A percentile compares a stretch with the other conserved stretches of the same genome.
These are phyloP conservation scores for Kwoniella sp. DNA, from an alignment of 768 basidiomycete genomes.

Conservation along the genomic window DNA sequence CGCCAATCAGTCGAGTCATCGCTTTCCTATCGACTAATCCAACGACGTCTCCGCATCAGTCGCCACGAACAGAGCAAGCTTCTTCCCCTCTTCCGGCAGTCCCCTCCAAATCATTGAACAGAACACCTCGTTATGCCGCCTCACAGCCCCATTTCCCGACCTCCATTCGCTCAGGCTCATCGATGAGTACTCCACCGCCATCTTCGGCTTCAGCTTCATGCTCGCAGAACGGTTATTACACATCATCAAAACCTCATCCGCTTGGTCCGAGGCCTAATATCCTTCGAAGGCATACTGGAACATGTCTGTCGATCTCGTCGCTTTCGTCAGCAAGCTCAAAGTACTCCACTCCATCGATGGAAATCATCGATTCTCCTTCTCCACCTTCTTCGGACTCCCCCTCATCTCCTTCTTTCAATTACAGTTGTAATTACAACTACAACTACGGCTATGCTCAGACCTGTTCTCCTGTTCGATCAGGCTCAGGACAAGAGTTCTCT, in stretches of 20 bases:
- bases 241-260: conserved; percentile 12
- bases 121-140: conserved; percentile 4
- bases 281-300: conserved; percentile 1
- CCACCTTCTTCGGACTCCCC: conserved; percentile 1
- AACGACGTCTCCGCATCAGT: background rate
- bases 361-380: conserved; percentile 5
- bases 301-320: conserved; percentile 7
- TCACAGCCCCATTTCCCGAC: conserved; percentile 15
- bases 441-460: background rate
- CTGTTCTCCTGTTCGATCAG: background rate
- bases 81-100: background rate
- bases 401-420: background rate
- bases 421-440: background rate
- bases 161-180: background rate
- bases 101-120: background rate
- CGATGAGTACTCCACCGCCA: background rate
- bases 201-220: background rate
- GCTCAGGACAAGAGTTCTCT: too few species aligned
- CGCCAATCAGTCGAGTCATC: conserved; percentile 17
- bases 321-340: conserved; percentile 6
- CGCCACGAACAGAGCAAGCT: background rate
- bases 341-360: conserved; percentile 5
- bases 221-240: background rate
- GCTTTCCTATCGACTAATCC: conserved; percentile 4
- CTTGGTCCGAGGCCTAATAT: conserved; percentile 7